Evolutionary conservation across 108 stramenopile species (phyloP).

Genomic region (Hondaea fermentalgiana): DNA sequence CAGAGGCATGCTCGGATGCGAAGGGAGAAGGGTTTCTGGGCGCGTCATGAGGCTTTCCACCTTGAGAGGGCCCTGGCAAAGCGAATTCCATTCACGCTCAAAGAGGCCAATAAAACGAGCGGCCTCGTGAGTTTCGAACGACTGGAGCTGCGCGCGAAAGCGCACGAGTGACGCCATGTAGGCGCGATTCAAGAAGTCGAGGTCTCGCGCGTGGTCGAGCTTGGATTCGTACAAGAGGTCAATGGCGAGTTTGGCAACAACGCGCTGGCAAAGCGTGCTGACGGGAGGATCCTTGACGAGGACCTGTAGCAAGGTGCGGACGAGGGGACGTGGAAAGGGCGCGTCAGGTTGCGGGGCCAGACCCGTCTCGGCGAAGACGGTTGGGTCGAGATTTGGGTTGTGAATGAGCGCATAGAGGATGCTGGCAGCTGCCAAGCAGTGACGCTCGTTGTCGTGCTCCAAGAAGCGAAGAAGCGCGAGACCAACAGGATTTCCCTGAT

Average conservation of each 20-base stretch:
- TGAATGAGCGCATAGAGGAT: neutral
- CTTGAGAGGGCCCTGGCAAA: neutral
- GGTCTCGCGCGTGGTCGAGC: neutral
- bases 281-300: neutral
- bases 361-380: neutral
- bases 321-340: neutral
- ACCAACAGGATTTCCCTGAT: neutral
- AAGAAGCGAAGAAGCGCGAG: neutral
- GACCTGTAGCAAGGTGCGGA: neutral
- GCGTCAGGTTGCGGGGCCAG: neutral
- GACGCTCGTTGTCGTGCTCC: neutral
- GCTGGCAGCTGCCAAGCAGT: neutral
- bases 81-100: neutral
- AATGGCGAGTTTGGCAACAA: neutral
- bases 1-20: neutral
- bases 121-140: neutral
- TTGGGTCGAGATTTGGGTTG: neutral
- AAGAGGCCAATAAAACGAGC: neutral
- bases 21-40: neutral
- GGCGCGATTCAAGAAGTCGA: neutral
- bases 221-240: neutral
- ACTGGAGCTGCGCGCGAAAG: neutral
- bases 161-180: neutral
- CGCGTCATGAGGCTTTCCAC: neutral
- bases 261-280: neutral